Evolutionary conservation across 139 green algal species (phyloP), one percentile per base, ranked within the genome.

Genomic region (Pseudopediastrum boryanum): DNA sequence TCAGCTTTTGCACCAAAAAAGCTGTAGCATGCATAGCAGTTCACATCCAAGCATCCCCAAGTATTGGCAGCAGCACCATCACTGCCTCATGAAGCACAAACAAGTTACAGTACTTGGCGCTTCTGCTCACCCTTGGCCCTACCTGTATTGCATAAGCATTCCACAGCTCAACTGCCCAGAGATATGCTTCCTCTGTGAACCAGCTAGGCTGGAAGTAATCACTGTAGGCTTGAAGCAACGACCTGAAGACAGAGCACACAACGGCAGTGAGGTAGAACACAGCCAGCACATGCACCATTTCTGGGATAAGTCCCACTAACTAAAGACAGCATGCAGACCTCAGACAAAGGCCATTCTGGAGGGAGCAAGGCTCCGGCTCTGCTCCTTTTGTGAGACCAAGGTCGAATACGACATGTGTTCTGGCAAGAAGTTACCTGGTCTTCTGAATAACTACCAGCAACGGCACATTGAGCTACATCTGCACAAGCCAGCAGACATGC

Each of bases 101-200:
- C n/a, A n/a, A n/a, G n/a, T n/a, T n/a, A n/a, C n/a, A n/a, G n/a
- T n/a, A n/a, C n/a, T n/a, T n/a, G n/a, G n/a, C n/a, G n/a, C n/a
- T n/a, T n/a, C n/a, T n/a, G n/a, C n/a, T n/a, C n/a, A n/a, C n/a
- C n/a, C n/a, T n/a, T n/a, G n/a, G n/a, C n/a, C 75, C 21, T 48
- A 92, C 88, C 85, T 93, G 78, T 29, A 94, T 91, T 75, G 85
- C 88, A 63, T 94, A 93, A 8, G 86, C 82, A 80, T 94, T 92
- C 90, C 90, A 95, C 19, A 95, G 86, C 78, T 95, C 86, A 0
- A 80, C 83, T 1, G 90, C 88, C 91, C 90, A 95, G 2, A 94
- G 76, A 68, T 90, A 95, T 2, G 66, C 25, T 19, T 83, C 75
- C 31, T 83, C 91, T 2, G 63, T 83, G 64, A 95, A 92, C 81